Base-by-base conservation (phyloP, 179 eudicot genomes). In the Carnegiea gigantea region DNA sequence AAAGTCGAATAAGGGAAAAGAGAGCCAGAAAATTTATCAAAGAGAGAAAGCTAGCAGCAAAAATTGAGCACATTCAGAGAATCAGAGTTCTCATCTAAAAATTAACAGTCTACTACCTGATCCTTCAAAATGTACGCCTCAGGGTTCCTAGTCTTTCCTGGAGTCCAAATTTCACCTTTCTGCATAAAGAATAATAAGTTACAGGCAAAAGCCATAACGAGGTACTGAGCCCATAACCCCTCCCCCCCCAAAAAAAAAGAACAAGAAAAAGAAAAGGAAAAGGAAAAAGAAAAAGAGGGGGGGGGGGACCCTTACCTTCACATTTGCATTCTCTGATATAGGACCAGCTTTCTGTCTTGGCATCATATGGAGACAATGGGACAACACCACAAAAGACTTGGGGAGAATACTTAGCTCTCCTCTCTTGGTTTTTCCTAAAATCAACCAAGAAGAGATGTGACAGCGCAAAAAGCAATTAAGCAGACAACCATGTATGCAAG, bases 281-380 rank as follows among this genome's bases (percentile, higher is more conserved):
- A 75, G 3, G 23, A 43, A 76, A 54, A 2, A 33, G 14, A 36
- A 33, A 14, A 14, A 54, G 30, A 33, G 36, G 2, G 36, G 36
- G 3, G 36, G 2, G 36, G 36, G 36, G 36, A 1, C 2, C 2
- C 28, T 83, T 62, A 92, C 92, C 88, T 87, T 89, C 40, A 81
- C 88, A 57, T 13, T 48, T 10, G 53, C 53, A 82, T 84, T 92
- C 17, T 92, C 97, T 13, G 87, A 51, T 49, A 87, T 89, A 86
- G 91, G 76, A 48, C 81, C 94, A 70, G 87, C 85, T 76, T 91
- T 95, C 81, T 88, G 96, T 83, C 92, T 89, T 33, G 98, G 98
- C 95, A 96, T 87, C 99, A 96, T 93, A 81, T 94, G 99, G 78
- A 94, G 95, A 81, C 99, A 94, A 79, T 92, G 97, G 28, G 99